A percentile compares a stretch with the other conserved stretches of the same genome.
These are phyloP conservation scores for Suillus lakei DNA, from an alignment of 768 basidiomycete species.

Conservation along the genomic window DNA sequence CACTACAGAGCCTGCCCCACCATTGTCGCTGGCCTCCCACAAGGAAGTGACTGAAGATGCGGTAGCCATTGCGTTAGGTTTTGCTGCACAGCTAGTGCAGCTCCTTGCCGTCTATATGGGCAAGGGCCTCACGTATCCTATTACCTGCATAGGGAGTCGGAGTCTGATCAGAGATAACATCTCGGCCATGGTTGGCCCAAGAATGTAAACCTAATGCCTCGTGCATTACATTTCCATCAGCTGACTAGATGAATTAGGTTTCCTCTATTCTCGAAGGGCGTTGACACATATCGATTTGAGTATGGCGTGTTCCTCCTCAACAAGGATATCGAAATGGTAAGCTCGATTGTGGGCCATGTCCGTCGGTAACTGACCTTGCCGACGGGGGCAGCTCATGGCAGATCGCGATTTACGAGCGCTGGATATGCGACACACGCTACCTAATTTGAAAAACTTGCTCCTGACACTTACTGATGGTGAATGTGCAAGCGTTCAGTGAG, in stretches of 20 bases:
- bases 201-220: conserved; percentile 68
- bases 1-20: conserved; percentile 82
- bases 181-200: conserved; percentile 92
- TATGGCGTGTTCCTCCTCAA: conserved; percentile 97
- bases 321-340: conserved; percentile 95
- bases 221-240: conserved; percentile 5
- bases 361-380: conserved; percentile 10
- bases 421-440: conserved; percentile 95
- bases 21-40: conserved; percentile 65
- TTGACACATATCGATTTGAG: conserved; percentile 96
- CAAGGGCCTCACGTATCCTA: conserved; percentile 81
- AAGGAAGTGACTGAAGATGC: conserved; percentile 82
- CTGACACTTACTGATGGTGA: conserved; percentile 83
- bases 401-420: conserved; percentile 87
- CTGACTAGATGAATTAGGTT: conserved; percentile 61
- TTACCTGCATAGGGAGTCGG: conserved; percentile 88
- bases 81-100: conserved; percentile 86
- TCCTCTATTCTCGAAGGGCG: conserved; percentile 91
- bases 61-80: conserved; percentile 89
- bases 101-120: conserved; percentile 81
- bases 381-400: conserved; percentile 73
- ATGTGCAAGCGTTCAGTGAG: conserved; percentile 51
- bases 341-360: conserved; percentile 2
- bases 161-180: conserved; percentile 93
- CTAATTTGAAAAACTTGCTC: conserved; percentile 93